Evolutionary conservation across 108 stramenopile species (phyloP), one percentile per base, ranked within the genome.

Genomic region (Skeletonema marinoi): DNA sequence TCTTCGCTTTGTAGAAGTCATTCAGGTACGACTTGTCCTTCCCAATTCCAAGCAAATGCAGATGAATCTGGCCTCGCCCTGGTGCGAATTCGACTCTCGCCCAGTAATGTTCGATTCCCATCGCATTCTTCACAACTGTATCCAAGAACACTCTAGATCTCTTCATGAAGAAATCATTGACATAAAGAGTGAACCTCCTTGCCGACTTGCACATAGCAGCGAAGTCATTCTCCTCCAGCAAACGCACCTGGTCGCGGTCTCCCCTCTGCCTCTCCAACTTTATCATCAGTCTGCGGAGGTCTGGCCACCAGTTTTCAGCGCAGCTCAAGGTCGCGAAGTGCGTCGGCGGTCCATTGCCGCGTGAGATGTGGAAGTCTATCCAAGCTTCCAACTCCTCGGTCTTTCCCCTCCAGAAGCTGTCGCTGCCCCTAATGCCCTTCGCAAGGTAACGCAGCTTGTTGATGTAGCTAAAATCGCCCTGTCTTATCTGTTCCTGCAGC

Each of bases 261-360:
- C 77, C 77, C 1, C 17, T 41, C 12, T 44, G 2, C 16, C 29
- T 14, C 7, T 80, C 69, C 32, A 73, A 39, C 10, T 80, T 33
- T 2, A n/a, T 31, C 41, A 80, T 17, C 0, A 79, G 2, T 0
- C 73, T 17, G 2, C 13, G 17, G 14, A 79, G 17, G 30, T 79
- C 78, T 33, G 78, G 73, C 73, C 72, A 74, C 66, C 72, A 80
- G 42, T 74, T 66, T 68, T 80, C 78, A n/a, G 78, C 73, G 60
- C 78, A 80, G 16, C 66, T 68, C 8, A 80, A 21, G 16, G 78
- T 80, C 13, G 74, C 67, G 73, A 80, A 80, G 16, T 66, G 38
- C 4, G 72, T 80, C 2, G 78, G 78, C 25, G 25, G n/a, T n/a
- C n/a, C n/a, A n/a, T n/a, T n/a, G n/a, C n/a, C n/a, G n/a, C n/a